Evolutionary conservation across 2,329 filamentous ascomycete genomes (phyloP).

Genomic region (Botrytis sinoallii): DNA sequence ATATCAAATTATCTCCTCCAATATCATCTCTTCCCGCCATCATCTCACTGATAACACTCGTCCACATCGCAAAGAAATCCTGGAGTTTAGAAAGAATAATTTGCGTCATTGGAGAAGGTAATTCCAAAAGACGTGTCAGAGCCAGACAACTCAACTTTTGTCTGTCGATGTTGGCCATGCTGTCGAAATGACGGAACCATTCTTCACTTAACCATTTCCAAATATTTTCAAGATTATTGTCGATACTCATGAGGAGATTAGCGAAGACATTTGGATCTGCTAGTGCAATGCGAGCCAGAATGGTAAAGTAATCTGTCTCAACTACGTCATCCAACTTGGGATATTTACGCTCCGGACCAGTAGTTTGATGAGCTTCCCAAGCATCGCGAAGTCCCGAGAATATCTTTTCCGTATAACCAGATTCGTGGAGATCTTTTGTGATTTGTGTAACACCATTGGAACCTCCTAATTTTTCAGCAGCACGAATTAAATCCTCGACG

Average conservation of each 20-base stretch:
- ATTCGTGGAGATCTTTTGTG: constrained; percentile 61
- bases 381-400: constrained; percentile 65
- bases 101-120: constrained; percentile 50
- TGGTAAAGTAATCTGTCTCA: constrained; percentile 80
- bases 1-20: constrained; percentile 52
- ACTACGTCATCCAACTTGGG: constrained; percentile 70
- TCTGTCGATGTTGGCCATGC: constrained; percentile 61
- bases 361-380: constrained; percentile 73
- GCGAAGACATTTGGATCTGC: constrained; percentile 70
- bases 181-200: constrained; percentile 68
- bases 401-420: constrained; percentile 60
- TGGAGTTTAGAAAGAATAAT: constrained; percentile 63
- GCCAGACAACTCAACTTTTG: constrained; percentile 72
- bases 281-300: constrained; percentile 75
- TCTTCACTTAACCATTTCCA: constrained; percentile 59
- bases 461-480: constrained; percentile 60
- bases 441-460: constrained; percentile 59
- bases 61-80: constrained; percentile 74
- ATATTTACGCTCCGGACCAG: constrained; percentile 71
- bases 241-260: constrained; percentile 47
- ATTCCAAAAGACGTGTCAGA: constrained; percentile 68
- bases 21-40: constrained; percentile 54
- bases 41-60: constrained; percentile 63
- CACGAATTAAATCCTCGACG: constrained; percentile 63
- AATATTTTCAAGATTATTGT: constrained; percentile 45